Conservation (phyloP, 495 filamentous ascomycete species). For the Jackrogersella minutella region DNA sequence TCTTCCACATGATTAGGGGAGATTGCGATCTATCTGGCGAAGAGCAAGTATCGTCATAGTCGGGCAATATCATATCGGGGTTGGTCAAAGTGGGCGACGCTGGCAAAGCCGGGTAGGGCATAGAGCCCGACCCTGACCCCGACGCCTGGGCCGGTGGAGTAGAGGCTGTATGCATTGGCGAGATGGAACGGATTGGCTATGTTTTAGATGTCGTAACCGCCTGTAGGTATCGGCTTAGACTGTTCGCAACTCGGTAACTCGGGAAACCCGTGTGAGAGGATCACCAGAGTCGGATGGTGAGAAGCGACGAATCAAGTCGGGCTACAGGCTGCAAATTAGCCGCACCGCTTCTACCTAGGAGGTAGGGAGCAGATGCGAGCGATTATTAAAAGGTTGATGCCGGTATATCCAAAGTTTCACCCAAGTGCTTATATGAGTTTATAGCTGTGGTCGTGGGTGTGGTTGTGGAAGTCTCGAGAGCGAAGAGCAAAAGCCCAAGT, state of each 20-base stretch:
- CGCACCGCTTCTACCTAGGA: conserved; percentile 30
- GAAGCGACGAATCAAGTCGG: conserved; percentile 22
- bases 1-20: conserved; percentile 57
- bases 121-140: conserved; percentile 40
- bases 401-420: conserved; percentile 33
- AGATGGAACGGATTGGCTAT: conserved; percentile 4
- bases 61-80: conserved; percentile 91
- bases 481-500: conserved; percentile 9
- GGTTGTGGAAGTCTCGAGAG: background rate
- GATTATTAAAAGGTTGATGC: conserved; percentile 25
- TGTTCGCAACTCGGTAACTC: background rate
- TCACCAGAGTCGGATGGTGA: background rate
- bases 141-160: conserved; percentile 34
- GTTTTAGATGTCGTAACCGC: conserved; percentile 10
- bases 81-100: conserved; percentile 89
- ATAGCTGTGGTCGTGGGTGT: background rate
- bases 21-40: conserved; percentile 53
- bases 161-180: conserved; percentile 36
- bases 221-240: background rate
- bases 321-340: conserved; percentile 30
- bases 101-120: conserved; percentile 52
- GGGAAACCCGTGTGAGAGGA: background rate
- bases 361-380: conserved; percentile 20
- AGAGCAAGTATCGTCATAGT: conserved; percentile 63
- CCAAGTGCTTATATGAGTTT: conserved; percentile 6